Evolutionary conservation across 179 eudicot species (phyloP).

Genomic region (Spergularia azorica): DNA sequence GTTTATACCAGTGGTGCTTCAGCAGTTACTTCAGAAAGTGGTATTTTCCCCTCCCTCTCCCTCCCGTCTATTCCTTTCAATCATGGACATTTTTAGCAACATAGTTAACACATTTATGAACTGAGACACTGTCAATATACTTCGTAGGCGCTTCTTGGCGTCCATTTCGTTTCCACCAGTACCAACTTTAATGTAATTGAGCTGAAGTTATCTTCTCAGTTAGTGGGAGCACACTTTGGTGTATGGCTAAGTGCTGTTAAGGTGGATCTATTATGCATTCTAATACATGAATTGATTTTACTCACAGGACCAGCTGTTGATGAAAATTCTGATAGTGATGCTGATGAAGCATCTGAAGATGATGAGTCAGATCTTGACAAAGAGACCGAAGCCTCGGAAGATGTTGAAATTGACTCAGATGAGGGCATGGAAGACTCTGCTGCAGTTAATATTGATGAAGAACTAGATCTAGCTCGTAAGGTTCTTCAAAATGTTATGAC

Average conservation of each 20-base stretch:
- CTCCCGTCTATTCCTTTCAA: neutral
- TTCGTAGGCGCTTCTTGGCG: no score
- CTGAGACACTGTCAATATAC: no score
- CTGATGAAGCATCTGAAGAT: constrained; percentile 38
- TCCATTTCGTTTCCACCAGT: neutral
- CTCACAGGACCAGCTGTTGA: constrained; percentile 46
- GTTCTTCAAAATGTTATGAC: constrained; percentile 71
- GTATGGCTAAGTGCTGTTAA: neutral
- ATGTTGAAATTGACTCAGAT: constrained; percentile 35
- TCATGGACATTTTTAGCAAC: neutral
- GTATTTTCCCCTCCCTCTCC: constrained; percentile 37
- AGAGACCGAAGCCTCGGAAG: constrained; percentile 35
- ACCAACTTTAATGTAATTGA: neutral
- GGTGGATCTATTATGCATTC: neutral
- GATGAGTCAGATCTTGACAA: constrained; percentile 37
- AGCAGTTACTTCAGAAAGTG: constrained; percentile 49
- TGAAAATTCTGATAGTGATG: constrained; percentile 41
- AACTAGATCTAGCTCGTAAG: constrained; percentile 75
- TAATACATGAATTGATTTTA: constrained; percentile 6
- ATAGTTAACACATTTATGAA: no score
- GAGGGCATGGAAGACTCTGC: constrained; percentile 40
- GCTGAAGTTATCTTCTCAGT: neutral
- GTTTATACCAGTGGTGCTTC: constrained; percentile 58
- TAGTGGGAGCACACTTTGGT: neutral
- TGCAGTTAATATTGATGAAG: constrained; percentile 64